Conservation (phyloP, 164 flowering plant species). For the Vitis labrusca region DNA sequence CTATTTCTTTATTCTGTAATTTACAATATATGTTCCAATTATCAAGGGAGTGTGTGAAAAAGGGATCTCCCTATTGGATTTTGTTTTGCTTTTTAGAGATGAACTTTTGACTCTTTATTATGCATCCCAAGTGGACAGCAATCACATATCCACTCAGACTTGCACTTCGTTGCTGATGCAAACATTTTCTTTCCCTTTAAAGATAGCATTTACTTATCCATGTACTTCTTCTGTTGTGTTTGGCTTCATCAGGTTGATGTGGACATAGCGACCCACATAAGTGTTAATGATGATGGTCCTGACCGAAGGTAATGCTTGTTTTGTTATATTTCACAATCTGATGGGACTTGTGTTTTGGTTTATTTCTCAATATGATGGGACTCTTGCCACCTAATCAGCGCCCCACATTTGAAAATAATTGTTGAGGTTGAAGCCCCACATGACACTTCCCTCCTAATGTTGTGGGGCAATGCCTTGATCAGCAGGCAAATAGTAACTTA, state of each 20-base stretch:
- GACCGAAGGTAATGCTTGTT: constrained; percentile 66
- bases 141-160: not conserved
- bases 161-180: too few relatives aligned
- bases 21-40: not conserved
- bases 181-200: too few relatives aligned
- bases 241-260: constrained; percentile 73
- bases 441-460: not conserved
- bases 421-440: not conserved
- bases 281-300: constrained; percentile 74
- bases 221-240: constrained; percentile 4
- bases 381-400: not conserved
- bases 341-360: not conserved
- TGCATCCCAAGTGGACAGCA: not conserved
- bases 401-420: not conserved
- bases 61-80: not conserved
- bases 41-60: not conserved
- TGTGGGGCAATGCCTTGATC: too few relatives aligned
- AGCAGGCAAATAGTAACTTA: not conserved
- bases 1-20: not conserved
- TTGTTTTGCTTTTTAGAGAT: not conserved
- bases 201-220: not conserved
- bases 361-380: not conserved
- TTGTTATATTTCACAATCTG: not conserved
- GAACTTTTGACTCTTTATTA: too few relatives aligned
- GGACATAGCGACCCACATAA: constrained; percentile 89